Base-by-base conservation (phyloP, 345 rosid species). In the Cardamine occulta region DNA sequence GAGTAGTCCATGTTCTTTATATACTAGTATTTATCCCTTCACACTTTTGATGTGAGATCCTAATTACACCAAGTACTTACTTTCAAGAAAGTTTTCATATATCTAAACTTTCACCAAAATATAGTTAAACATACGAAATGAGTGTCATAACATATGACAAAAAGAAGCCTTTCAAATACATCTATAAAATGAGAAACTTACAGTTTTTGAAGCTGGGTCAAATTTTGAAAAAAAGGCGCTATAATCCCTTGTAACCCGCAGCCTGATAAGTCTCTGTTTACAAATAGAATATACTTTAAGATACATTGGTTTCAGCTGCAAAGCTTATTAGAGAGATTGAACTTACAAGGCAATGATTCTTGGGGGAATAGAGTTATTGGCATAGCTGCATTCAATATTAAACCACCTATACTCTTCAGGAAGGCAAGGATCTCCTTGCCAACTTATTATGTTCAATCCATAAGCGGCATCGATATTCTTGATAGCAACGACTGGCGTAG, bases 401-500 rank as follows among this genome's bases (percentile, higher is more conserved):
- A 0, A 1, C 61, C 70, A 49, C 79, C 73, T 6, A 72, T 1
- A 1, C 24, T 51, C 42, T 28, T 13, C 4, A 35, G 82, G 84
- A 26, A 66, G 29, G 13, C 84, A 79, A 21, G 86, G 86, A 81
- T 85, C 88, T 71, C 88, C 88, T 63, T 83, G 82, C 88, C 83
- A 85, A 28, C 69, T 66, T 4, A 37, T 60, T 8, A 55, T 74
- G 1, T 53, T 40, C 23, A 83, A 17, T 44, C 74, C 29, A 37
- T 86, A 85, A 0, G 56, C 5, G 0, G 81, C 47, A 72, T 84
- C 59, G 42, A 85, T 81, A 23, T 61, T 63, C 55, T 8, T 72
- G 1, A 86, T 56, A 6, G 88, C 84, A 74, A 64, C 35, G 32
- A 69, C 89, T 74, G 55, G 4, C 4, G 15, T 31, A 37, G 37